Conservation (phyloP, 345 rosid species). For the Melaleuca quinquenervia region DNA sequence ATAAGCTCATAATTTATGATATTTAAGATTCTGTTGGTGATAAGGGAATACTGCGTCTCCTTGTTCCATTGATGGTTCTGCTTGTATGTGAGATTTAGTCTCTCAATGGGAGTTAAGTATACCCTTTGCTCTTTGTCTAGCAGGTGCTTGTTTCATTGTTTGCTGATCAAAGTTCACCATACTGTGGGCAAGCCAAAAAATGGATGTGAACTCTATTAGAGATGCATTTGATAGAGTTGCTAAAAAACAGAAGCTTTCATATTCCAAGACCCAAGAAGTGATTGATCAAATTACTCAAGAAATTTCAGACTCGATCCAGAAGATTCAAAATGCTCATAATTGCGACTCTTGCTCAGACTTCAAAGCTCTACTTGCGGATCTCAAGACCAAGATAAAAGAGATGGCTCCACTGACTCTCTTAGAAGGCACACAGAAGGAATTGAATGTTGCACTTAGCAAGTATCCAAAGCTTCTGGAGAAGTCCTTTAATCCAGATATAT, state of each 20-base stretch:
- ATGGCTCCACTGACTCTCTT: slow-evolving; percentile 34
- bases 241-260: slow-evolving; percentile 57
- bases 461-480: slow-evolving; percentile 51
- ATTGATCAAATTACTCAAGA: slow-evolving; percentile 10
- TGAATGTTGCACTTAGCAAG: slow-evolving; percentile 31
- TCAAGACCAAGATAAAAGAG: slow-evolving; percentile 39
- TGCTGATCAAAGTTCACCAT: neutral
- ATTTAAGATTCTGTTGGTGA: neutral
- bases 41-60: neutral
- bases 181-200: neutral
- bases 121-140: neutral
- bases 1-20: neutral
- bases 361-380: slow-evolving; percentile 30
- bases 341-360: slow-evolving; percentile 13
- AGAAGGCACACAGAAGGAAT: slow-evolving; percentile 56
- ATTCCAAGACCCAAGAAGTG: slow-evolving; percentile 22
- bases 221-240: slow-evolving; percentile 55
- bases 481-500: slow-evolving; percentile 50
- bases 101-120: neutral
- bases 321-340: slow-evolving; percentile 15
- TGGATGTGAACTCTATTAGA: slow-evolving; percentile 34
- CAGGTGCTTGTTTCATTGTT: neutral
- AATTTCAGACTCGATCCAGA: slow-evolving; percentile 36
- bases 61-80: neutral
- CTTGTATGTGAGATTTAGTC: neutral